These are phyloP conservation scores for Thelonectria rubi DNA, from an alignment of 2,329 filamentous ascomycete genomes.

Conservation along the genomic window DNA sequence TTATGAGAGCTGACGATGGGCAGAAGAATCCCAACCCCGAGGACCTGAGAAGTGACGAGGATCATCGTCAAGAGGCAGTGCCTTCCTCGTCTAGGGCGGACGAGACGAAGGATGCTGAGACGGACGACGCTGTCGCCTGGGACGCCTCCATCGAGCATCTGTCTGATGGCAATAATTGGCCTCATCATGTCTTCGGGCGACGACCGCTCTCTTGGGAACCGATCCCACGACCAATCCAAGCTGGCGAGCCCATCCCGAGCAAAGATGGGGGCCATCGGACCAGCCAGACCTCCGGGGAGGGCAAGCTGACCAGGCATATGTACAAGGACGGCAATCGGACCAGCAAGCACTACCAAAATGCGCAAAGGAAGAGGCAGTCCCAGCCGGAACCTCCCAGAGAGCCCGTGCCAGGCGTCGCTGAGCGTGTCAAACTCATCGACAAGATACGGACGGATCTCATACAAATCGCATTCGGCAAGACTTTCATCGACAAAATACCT, in stretches of 20 bases:
- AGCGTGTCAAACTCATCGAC: not conserved
- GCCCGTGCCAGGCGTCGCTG: not conserved
- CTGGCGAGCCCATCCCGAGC: not conserved
- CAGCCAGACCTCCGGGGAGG: not conserved
- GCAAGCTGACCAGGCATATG: not conserved
- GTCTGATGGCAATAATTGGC: not conserved
- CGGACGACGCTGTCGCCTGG: too few relatives aligned
- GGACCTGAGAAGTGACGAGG: not conserved
- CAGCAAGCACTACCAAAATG: too few relatives aligned
- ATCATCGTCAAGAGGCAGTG: not conserved
- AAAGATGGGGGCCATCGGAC: not conserved
- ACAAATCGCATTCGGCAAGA: not conserved
- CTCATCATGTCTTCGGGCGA: not conserved
- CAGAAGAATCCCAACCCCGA: not conserved
- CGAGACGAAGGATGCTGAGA: not conserved
- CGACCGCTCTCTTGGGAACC: not conserved
- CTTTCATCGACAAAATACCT: constrained; percentile 10
- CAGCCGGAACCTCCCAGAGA: not conserved
- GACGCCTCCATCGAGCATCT: not conserved
- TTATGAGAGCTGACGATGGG: not conserved
- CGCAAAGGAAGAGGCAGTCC: not conserved
- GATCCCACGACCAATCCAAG: not conserved
- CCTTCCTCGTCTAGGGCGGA: not conserved
- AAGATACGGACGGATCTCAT: not conserved
- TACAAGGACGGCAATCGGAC: too few relatives aligned